Evolutionary conservation across 1,139 yeast genomes (phyloP).

Genomic region (Casaregolazyma suthepensis): DNA sequence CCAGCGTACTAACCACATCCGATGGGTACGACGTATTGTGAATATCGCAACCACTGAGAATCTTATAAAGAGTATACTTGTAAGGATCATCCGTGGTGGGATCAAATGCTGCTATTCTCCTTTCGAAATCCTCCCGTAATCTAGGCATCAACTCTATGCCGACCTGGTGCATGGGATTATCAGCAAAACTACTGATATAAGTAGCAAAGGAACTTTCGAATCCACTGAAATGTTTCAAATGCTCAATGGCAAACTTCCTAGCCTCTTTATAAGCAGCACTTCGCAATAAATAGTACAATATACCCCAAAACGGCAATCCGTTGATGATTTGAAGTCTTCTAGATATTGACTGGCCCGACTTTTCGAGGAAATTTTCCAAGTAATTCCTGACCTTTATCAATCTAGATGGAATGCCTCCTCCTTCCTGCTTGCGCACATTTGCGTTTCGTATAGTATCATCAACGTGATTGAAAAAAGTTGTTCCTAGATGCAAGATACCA

Average conservation of each 20-base stretch:
- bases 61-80: conserved; percentile 83
- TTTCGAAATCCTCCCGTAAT: conserved; percentile 75
- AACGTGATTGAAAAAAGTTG: conserved; percentile 59
- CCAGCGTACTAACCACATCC: conserved; percentile 69
- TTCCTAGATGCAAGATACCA: conserved; percentile 59
- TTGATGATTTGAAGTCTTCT: conserved; percentile 51
- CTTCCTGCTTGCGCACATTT: conserved; percentile 40
- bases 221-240: conserved; percentile 61
- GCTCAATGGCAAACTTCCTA: conserved; percentile 48
- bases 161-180: conserved; percentile 49
- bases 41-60: conserved; percentile 86
- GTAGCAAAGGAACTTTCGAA: conserved; percentile 80
- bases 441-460: conserved; percentile 64
- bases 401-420: conserved; percentile 63
- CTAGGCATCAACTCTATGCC: conserved; percentile 66
- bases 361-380: neutral
- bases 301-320: conserved; percentile 89
- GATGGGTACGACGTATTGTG: conserved; percentile 67
- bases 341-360: neutral
- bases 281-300: conserved; percentile 75
- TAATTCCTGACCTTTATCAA: conserved; percentile 58
- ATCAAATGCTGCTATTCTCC: conserved; percentile 65
- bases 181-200: conserved; percentile 67
- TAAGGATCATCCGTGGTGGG: conserved; percentile 81
- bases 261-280: conserved; percentile 82